Percentiles rank a stretch among this genome's conserved stretches.
Conservation (phyloP, 108 stramenopile species). For the Skeletonema potamos region DNA sequence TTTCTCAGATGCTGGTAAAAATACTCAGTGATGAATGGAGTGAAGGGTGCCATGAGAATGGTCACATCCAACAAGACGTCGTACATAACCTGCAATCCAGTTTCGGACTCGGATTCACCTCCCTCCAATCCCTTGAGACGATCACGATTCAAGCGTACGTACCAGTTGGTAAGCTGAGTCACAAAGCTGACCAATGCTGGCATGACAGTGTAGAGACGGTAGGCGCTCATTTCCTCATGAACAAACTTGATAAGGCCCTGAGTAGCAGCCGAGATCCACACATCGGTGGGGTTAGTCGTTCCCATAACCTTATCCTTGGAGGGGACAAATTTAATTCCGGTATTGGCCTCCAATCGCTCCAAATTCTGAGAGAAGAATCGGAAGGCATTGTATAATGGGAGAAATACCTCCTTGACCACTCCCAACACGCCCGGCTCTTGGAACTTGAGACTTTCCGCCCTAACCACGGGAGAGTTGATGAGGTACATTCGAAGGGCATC, state of each 20-base stretch:
- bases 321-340: slow-evolving; percentile 80
- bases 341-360: slow-evolving; percentile 74
- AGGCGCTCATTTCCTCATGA: slow-evolving; percentile 97
- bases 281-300: slow-evolving; percentile 94
- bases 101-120: slow-evolving; percentile 74
- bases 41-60: slow-evolving; percentile 98
- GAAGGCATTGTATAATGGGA: slow-evolving; percentile 98
- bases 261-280: slow-evolving; percentile 98
- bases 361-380: slow-evolving; percentile 96
- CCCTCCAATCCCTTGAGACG: slow-evolving; percentile 97
- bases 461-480: slow-evolving; percentile 99
- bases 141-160: slow-evolving; percentile 97
- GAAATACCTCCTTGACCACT: slow-evolving; percentile 96
- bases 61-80: slow-evolving; percentile 94
- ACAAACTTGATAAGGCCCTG: slow-evolving; percentile 97
- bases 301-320: slow-evolving; percentile 71
- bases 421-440: slow-evolving; percentile 96
- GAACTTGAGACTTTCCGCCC: slow-evolving; percentile 97
- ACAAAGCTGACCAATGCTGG: slow-evolving; percentile 96
- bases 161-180: slow-evolving; percentile 98
- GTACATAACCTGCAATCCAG: slow-evolving; percentile 94
- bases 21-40: slow-evolving; percentile 98
- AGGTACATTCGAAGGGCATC: slow-evolving; percentile 99
- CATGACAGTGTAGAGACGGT: slow-evolving; percentile 98
- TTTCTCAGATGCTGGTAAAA: slow-evolving; percentile 96